phyloP scores from a whole-genome alignment of 2,329 filamentous ascomycete species.

The Pestalotiopsis sp. region DNA sequence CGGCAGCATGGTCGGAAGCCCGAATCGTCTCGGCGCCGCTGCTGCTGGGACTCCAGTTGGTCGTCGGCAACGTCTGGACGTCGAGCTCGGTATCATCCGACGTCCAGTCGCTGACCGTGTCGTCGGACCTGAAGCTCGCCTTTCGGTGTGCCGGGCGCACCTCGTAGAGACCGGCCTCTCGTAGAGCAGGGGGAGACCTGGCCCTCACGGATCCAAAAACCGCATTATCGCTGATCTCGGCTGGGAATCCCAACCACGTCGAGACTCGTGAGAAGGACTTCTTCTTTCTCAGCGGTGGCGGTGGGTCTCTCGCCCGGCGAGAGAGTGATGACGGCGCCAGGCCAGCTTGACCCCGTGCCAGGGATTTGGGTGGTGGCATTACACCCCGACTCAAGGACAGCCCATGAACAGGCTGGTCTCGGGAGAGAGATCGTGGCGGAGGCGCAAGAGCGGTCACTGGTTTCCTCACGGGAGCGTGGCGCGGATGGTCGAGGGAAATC shows the following conservation, averaged over 20 bases:
- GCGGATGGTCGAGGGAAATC: constrained; percentile 47
- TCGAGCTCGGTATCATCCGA: constrained; percentile 38
- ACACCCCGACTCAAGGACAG: constrained; percentile 32
- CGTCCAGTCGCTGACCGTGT: constrained; percentile 54
- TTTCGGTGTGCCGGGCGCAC: constrained; percentile 42
- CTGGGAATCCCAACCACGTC: constrained; percentile 56
- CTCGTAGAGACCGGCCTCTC: constrained; percentile 61
- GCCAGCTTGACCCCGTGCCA: constrained; percentile 10
- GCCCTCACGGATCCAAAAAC: constrained; percentile 58
- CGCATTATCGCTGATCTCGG: constrained; percentile 38
- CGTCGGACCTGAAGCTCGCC: constrained; percentile 48
- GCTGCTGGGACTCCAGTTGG: constrained; percentile 42
- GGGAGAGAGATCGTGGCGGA: neutral
- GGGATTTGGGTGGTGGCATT: constrained; percentile 18
- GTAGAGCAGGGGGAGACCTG: constrained; percentile 52
- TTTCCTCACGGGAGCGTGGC: constrained; percentile 34
- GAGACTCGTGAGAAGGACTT: constrained; percentile 67
- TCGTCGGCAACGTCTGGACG: constrained; percentile 48
- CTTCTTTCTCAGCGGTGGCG: constrained; percentile 65
- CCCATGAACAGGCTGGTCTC: constrained; percentile 26
- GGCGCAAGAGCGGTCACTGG: constrained; percentile 19
- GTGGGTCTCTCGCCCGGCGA: constrained; percentile 36
- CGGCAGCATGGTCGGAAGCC: constrained; percentile 35
- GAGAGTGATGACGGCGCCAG: constrained; percentile 14
- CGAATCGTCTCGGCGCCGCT: constrained; percentile 47